These are phyloP conservation scores for Acanthamoeba rhysodes DNA, from an alignment of 208 protist species.

Conservation along the genomic window DNA sequence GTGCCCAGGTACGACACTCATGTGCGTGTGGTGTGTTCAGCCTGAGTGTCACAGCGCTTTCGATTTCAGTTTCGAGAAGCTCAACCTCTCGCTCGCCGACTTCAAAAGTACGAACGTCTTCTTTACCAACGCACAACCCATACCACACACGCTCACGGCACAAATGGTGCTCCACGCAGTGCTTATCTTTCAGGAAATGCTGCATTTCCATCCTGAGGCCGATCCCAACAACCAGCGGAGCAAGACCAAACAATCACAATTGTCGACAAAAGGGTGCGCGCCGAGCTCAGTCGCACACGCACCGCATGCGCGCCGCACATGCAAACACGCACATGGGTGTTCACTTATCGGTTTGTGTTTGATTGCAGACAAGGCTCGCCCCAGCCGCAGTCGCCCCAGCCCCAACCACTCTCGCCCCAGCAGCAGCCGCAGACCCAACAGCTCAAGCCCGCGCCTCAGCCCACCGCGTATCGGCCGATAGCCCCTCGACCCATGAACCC, in stretches of 20 bases:
- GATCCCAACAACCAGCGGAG: neutral
- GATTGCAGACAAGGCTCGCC: neutral
- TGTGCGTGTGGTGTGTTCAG: neutral
- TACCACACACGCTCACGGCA: no score
- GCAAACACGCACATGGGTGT: no score
- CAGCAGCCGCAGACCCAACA: neutral
- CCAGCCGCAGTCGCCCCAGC: neutral
- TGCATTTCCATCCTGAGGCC: constrained; percentile 43
- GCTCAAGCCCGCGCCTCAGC: neutral
- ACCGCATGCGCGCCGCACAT: no score
- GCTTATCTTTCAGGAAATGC: constrained; percentile 35
- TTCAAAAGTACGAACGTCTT: neutral
- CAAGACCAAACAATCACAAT: neutral
- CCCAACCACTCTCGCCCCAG: neutral
- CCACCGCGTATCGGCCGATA: neutral
- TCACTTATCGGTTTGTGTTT: no score
- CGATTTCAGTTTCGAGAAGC: constrained; percentile 71
- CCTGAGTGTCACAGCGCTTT: constrained; percentile 45
- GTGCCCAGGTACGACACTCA: no score
- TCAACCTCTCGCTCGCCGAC: neutral
- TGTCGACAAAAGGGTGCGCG: neutral
- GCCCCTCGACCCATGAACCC: neutral
- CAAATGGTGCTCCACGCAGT: neutral
- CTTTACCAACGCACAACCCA: no score
- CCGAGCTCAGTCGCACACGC: no score